Base-by-base conservation (phyloP, 2,329 filamentous ascomycete genomes). In the Pseudodiploospora longispora region DNA sequence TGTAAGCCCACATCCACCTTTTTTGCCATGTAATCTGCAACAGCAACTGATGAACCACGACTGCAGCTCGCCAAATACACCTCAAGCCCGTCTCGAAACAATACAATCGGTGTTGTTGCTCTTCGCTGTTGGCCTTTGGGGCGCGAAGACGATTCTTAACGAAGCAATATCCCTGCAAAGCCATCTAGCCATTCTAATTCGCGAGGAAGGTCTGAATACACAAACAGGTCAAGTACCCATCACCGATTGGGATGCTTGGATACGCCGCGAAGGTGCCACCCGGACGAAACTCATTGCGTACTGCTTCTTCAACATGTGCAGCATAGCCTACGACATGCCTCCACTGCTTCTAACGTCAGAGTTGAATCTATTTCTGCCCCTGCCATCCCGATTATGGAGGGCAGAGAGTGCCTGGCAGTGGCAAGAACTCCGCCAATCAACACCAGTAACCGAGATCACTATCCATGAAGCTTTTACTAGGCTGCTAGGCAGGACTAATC, bases 41-140 rank as follows among this genome's bases (percentile, higher is more conserved):
- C 5, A 40, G 29, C 37, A 9, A 6, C 12, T 37, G 33, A 39
- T 12, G 40, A 30, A 43, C 19, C 31, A 5, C 9, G 32, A 4
- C 10, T 6, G 27, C 30, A 78, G 76, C 54, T 76, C 75, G 9
- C 71, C 75, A 1, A 83, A 80, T 46, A 78, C 75, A 0, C 74
- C 75, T 0, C 74, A 78, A 52, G 71, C 76, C 3, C 67, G 76
- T 0, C 68, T 84, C 37, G 80, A 84, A 56, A 84, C 79, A 0
- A 82, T 82, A 3, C 80, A 84, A 53, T 75, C 80, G 4, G 67
- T 84, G 2, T 61, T 84, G 0, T 58, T 84, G 1, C 68, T 82
- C 4, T 80, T 80, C 50, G 74, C 75, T 0, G 70, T 80, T 6
- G 78, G 77, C 0, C 68, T 80, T 5, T 82, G 78, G 78, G 76